Evolutionary conservation across 805 yeast species (phyloP), one percentile per base, ranked within the genome.

Genomic region (Lachancea quebecensis): DNA sequence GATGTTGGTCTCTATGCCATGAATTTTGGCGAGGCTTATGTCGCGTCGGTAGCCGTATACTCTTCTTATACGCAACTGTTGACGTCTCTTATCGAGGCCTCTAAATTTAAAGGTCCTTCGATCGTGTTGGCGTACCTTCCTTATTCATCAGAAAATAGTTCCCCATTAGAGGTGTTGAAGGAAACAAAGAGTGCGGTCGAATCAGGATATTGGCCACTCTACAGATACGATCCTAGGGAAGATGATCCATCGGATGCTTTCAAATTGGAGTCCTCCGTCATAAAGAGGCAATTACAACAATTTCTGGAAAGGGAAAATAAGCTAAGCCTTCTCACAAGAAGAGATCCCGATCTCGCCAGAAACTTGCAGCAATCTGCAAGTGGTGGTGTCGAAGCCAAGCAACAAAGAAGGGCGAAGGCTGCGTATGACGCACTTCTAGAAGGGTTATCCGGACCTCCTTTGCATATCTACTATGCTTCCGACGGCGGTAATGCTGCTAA

Each of bases 151-250:
- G 91, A 85, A 59, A 71, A 69, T 45, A 83, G 82, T 51, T 70
- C 80, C 50, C 82, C 95, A 35, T 69, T 91, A 53, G 76, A 80
- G 21, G 79, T 90, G 38, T 73, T 91, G 56, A 82, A 85, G 62
- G 93, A 86, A 62, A 90, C 97, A 30, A 91, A 91, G 66, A 70
- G 69, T 50, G 91, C 96, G 17, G 95, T 91, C 38, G 96, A 87
- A 57, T 72, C 89, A 30, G 98, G 98, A n/a, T 83, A 84, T 69
- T 89, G 97, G 95, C 98, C 98, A 39, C 74, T 91, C 50, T 91
- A 90, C 70, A 75, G 96, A 62, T 91, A 75, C 68, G 75, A 87
- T 55, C 96, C 97, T 45, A 52, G 64, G 9, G 64, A 73, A 41
- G 75, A 72, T 39, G 69, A 69, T 32, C 75, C 69, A 14, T 62